Evolutionary conservation across 192 early-diverging fungal species (phyloP), one percentile per base, ranked within the genome.

Genomic region (Rhizophagus clarus): DNA sequence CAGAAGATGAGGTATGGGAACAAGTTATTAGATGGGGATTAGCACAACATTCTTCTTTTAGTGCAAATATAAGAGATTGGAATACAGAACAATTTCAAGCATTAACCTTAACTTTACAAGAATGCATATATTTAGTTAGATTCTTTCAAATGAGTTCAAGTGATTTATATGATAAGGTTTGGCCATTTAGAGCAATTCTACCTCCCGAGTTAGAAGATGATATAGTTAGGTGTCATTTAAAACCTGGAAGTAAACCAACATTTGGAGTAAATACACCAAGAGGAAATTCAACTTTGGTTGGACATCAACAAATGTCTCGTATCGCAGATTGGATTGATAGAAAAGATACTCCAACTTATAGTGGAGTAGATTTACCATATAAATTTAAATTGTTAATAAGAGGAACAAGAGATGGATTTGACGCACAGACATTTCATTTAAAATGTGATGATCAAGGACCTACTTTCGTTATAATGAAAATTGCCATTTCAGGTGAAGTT

Each of bases 11-110:
- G 45, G 61, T 76, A 42, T 76, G 75, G 75, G 75, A 76, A 31
- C 37, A 76, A 24, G 61, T 76, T 28, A 63, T 76, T 40, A 76
- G 64, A 76, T 76, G 75, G 75, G 75, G 75, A 64, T 26, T 62
- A 1, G 75, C 75, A 28, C 75, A 76, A 64, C 20, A 63, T 76
- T 1, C n/a, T 60, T 32, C 24, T 6, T 42, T 74, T 5, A 20
- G 20, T 64, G 26, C 20, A 29, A 40, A 74, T 29, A n/a, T 74
- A 61, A 24, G n/a, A 31, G 29, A 76, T 42, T 76, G 75, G 75
- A 10, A 22, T 7, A 10, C n/a, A 3, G 61, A 61, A 37, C 61
- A 76, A 26, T 76, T 64, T 76, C 11, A 29, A n/a, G 20, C 28
- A 63, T 40, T 76, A 51, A 14, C 32, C 0, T 15, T 2, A 15